Percentiles rank a stretch among this genome's conserved stretches.
phyloP scores from a whole-genome alignment of 139 green algal species.

The Gonium pectorale region DNA sequence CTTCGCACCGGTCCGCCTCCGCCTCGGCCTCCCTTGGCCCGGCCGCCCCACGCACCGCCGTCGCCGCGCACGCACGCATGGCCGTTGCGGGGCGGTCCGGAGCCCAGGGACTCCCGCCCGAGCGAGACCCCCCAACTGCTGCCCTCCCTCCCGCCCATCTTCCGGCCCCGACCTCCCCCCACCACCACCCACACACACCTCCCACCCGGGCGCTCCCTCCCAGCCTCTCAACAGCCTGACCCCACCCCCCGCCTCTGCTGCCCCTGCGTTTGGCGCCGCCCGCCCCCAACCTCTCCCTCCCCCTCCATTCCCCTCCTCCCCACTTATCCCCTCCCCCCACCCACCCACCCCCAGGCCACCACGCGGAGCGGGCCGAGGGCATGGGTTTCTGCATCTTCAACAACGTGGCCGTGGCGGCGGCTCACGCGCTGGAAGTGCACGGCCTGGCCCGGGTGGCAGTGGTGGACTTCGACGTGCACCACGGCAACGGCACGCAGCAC shows the following conservation, averaged over 20 bases:
- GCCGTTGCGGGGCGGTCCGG: no score
- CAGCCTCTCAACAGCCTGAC: not conserved
- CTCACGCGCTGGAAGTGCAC: constrained; percentile 53
- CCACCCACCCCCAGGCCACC: constrained; percentile 56
- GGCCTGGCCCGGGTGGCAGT: constrained; percentile 67
- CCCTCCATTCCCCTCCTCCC: not conserved
- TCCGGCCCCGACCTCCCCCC: no score
- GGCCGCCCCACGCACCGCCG: no score
- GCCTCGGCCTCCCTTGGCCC: no score
- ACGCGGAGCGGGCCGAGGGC: constrained; percentile 65
- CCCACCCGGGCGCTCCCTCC: no score
- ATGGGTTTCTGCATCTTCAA: constrained; percentile 88
- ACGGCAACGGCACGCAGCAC: constrained; percentile 69
- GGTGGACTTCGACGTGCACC: constrained; percentile 64
- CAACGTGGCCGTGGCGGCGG: constrained; percentile 75
- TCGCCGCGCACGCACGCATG: no score
- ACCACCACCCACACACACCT: no score
- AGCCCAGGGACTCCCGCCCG: no score
- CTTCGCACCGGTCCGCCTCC: no score
- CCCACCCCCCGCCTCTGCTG: not conserved
- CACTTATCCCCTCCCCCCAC: not conserved
- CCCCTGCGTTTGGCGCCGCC: not conserved
- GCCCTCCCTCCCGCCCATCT: no score
- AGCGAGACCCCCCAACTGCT: no score
- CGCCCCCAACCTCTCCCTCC: not conserved